Evolutionary conservation across 768 basidiomycete genomes (phyloP), one percentile per base, ranked within the genome.

Genomic region (Boletus rubescentipes): DNA sequence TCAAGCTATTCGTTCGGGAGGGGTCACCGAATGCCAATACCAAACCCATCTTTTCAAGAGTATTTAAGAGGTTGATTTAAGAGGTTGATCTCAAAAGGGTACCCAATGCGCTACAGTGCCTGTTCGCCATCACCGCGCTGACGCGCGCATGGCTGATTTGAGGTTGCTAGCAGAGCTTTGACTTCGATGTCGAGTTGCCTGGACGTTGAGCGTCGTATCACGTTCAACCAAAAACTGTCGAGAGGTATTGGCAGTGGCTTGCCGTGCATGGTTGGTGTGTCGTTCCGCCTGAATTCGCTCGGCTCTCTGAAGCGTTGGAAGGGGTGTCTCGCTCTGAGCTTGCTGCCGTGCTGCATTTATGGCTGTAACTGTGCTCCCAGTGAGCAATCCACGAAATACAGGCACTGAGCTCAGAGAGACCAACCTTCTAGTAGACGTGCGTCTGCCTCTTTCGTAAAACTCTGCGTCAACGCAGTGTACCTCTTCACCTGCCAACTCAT

Each of bases 401-500:
- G 29, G 2, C 23, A 38, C 34, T 11, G 8, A 12, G 18, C 15
- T 12, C 20, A 18, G 34, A 37, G 18, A 52, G 32, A 49, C 61
- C 51, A 34, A 89, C 89, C 83, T 76, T 86, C 83, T 34, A 86
- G 65, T 36, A 86, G 64, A 67, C 84, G 84, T 10, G 78, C 67
- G 59, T 91, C 89, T 21, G 91, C 91, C 70, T 92, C 89, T 37
- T 81, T 77, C 58, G 84, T 85, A 62, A 89, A 92, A 56, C 86
- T 88, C 70, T 90, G 84, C 80, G 86, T 89, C 51, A 93, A 73
- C 29, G 85, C 82, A 32, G 86, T 83, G 70, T 89, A 92, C 18
- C 85, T 80, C 73, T 87, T 87, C 54, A 91, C 87, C 68, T 91
- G 87, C 85, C 88, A 91, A 62, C 84, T 84, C 77, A 92, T 83